Conservation (phyloP, 495 filamentous ascomycete species). For the Aspergillus nanangensis region DNA sequence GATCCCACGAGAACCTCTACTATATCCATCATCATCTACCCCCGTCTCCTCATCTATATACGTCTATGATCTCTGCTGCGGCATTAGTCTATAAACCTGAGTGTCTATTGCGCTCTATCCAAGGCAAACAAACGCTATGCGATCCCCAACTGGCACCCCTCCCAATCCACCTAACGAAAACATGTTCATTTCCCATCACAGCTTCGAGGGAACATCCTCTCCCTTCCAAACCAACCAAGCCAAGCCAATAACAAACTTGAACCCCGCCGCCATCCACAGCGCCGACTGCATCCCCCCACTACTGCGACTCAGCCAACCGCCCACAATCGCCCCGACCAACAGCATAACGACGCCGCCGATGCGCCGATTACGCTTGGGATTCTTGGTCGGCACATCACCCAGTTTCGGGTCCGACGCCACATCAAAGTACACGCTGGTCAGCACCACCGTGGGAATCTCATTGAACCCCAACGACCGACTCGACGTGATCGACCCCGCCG, state of each 20-base stretch:
- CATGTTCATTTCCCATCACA: too few species aligned
- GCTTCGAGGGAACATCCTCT: too few species aligned
- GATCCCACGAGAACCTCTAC: too few species aligned
- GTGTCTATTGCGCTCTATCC: too few species aligned
- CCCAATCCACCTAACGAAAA: too few species aligned
- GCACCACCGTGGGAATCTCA: conserved; percentile 69
- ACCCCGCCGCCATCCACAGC: conserved; percentile 54
- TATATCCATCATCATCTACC: too few species aligned
- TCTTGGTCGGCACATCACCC: conserved; percentile 38
- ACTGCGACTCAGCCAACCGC: conserved; percentile 59
- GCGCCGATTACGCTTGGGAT: conserved; percentile 62
- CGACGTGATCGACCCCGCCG: conserved; percentile 63
- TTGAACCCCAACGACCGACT: conserved; percentile 58
- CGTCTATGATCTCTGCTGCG: too few species aligned
- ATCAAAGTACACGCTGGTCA: conserved; percentile 69
- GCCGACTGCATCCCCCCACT: conserved; percentile 48
- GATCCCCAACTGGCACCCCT: too few species aligned
- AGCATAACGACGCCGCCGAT: conserved; percentile 52
- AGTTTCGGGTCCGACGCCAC: conserved; percentile 57
- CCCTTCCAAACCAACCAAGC: conserved; percentile 10
- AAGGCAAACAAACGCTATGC: too few species aligned
- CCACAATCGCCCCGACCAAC: conserved; percentile 56
- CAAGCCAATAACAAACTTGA: conserved; percentile 46
- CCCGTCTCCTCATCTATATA: too few species aligned
- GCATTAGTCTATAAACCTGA: too few species aligned